These are phyloP conservation scores for Ichthyophthirius multifiliis DNA, from an alignment of 169 alveolate genomes.

Conservation along the genomic window DNA sequence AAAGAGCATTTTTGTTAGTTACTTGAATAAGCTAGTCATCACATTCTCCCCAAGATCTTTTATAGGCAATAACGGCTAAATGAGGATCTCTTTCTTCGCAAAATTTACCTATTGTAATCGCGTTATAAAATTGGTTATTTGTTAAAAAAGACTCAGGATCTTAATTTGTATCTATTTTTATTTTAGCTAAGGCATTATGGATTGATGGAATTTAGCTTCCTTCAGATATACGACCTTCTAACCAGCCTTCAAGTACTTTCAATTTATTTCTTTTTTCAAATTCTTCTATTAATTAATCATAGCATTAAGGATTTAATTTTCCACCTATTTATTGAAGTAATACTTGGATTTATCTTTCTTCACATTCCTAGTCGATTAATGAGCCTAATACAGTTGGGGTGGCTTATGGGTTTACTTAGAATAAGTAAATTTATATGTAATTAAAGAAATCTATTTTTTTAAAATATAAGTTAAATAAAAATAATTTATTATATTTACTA, in stretches of 20 bases:
- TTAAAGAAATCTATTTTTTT: slow-evolving; percentile 84
- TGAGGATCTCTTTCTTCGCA: slow-evolving; percentile 99
- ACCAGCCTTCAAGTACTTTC: slow-evolving; percentile 94
- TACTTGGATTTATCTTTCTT: slow-evolving; percentile 96
- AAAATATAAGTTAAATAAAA: too few relatives aligned
- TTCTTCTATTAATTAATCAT: slow-evolving; percentile 96
- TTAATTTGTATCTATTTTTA: slow-evolving; percentile 95
- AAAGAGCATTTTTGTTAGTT: slow-evolving; percentile 96
- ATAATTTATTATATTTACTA: slow-evolving; percentile 9
- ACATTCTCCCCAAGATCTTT: slow-evolving; percentile 97
- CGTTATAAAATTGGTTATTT: slow-evolving; percentile 96
- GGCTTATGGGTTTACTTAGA: slow-evolving; percentile 94
- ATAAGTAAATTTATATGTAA: slow-evolving; percentile 97
- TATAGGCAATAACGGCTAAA: slow-evolving; percentile 98
- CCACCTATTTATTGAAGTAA: slow-evolving; percentile 92
- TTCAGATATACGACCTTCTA: slow-evolving; percentile 97
- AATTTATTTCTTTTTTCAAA: slow-evolving; percentile 97
- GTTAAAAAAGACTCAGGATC: slow-evolving; percentile 96
- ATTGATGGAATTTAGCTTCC: slow-evolving; percentile 95
- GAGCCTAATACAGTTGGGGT: slow-evolving; percentile 98
- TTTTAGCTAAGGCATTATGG: slow-evolving; percentile 99
- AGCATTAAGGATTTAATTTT: slow-evolving; percentile 82
- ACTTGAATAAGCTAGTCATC: slow-evolving; percentile 95
- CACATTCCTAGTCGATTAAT: slow-evolving; percentile 97
- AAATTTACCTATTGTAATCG: slow-evolving; percentile 96